Conservation (phyloP, 257 asterid species). For the Primulina eburnea region DNA sequence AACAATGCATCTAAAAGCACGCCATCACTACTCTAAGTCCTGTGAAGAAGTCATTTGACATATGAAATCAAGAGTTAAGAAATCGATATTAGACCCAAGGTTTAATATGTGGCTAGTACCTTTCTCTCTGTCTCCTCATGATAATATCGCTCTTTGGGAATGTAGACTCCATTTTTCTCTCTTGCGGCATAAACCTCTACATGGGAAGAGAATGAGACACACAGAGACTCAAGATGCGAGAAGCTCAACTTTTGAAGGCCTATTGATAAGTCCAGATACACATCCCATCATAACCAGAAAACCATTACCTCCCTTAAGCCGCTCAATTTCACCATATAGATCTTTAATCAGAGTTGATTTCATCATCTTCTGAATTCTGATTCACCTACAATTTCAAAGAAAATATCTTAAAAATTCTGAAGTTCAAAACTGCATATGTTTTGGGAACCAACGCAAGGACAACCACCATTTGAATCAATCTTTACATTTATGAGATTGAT, state of each 20-base stretch:
- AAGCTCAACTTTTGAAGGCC: neutral
- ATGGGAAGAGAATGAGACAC: neutral
- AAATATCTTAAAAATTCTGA: conserved; percentile 8
- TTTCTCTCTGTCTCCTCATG: conserved; percentile 82
- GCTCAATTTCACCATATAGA: conserved; percentile 76
- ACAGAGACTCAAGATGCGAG: neutral
- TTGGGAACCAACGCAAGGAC: neutral
- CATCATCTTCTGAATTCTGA: conserved; percentile 91
- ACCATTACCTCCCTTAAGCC: conserved; percentile 62
- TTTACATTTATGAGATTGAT: neutral
- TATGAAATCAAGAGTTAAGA: neutral
- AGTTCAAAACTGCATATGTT: neutral
- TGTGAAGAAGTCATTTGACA: neutral
- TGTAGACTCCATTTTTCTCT: conserved; percentile 83
- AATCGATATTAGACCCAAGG: neutral
- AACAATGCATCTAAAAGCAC: neutral
- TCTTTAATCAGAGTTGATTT: conserved; percentile 70
- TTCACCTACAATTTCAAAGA: conserved; percentile 53
- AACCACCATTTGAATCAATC: neutral
- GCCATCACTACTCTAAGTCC: neutral
- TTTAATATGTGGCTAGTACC: conserved; percentile 34
- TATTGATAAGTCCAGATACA: neutral
- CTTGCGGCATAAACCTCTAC: conserved; percentile 87
- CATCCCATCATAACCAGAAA: neutral
- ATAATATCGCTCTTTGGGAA: conserved; percentile 75